phyloP scores from a whole-genome alignment of 805 yeast species.

The Ogataea ganodermae region DNA sequence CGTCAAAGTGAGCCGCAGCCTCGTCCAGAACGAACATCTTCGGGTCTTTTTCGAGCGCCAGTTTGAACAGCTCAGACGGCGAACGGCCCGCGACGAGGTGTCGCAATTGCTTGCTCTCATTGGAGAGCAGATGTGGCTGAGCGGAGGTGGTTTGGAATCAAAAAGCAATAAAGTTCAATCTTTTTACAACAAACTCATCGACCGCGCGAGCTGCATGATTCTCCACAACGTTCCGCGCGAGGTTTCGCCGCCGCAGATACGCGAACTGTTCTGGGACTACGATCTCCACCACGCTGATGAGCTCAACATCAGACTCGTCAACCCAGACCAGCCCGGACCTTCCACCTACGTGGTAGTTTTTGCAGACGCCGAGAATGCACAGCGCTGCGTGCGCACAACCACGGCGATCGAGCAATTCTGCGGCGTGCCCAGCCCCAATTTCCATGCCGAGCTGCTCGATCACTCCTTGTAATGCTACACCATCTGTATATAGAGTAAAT shows the following conservation, averaged over 20 bases:
- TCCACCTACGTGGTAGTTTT: conserved; percentile 45
- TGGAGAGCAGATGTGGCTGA: conserved; percentile 15
- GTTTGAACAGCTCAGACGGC: conserved; percentile 6
- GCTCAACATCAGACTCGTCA: conserved; percentile 16
- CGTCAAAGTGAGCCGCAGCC: conserved; percentile 11
- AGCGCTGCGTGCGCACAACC: conserved; percentile 50
- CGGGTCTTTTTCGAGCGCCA: conserved; percentile 1
- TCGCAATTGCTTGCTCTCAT: conserved; percentile 9
- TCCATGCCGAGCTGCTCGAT: conserved; percentile 37
- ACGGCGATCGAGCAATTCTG: conserved; percentile 47
- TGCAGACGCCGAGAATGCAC: conserved; percentile 45
- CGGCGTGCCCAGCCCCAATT: conserved; percentile 29
- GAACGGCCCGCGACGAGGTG: not conserved
- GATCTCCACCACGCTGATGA: conserved; percentile 38
- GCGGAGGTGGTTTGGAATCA: not conserved
- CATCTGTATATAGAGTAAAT: not conserved
- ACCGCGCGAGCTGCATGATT: conserved; percentile 38
- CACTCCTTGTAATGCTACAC: conserved; percentile 6
- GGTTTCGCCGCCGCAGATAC: conserved; percentile 39
- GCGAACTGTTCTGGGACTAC: conserved; percentile 49
- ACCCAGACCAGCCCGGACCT: conserved; percentile 11
- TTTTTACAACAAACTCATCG: conserved; percentile 10
- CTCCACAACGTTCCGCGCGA: conserved; percentile 51
- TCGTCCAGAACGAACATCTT: conserved; percentile 8
- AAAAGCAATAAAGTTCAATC: not conserved